Percentiles rank a stretch among this genome's conserved stretches.
phyloP scores from a whole-genome alignment of 2,329 filamentous ascomycete species.

The Colletotrichum limetticola region DNA sequence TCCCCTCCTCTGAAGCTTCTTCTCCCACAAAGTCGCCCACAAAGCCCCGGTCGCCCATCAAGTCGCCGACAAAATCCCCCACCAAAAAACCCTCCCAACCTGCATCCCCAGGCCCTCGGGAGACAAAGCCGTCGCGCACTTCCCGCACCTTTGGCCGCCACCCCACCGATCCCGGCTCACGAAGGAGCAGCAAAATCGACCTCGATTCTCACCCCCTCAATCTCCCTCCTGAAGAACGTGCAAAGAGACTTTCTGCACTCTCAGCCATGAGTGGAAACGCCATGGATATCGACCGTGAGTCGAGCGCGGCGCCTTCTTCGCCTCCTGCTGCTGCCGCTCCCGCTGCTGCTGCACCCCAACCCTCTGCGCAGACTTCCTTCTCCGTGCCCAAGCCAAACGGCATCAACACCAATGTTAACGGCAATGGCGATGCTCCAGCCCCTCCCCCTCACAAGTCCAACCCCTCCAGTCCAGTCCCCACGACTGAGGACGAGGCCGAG shows the following conservation, averaged over 20 bases:
- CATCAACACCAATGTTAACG: constrained; percentile 55
- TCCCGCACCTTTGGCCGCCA: constrained; percentile 60
- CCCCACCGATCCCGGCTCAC: constrained; percentile 57
- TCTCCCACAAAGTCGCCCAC: constrained; percentile 41
- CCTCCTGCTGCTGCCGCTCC: constrained; percentile 56
- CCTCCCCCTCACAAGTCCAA: constrained; percentile 79
- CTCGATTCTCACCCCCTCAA: constrained; percentile 88
- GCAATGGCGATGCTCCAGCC: constrained; percentile 65
- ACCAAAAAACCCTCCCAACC: constrained; percentile 49
- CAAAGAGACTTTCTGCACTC: constrained; percentile 75
- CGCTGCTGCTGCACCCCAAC: constrained; percentile 53
- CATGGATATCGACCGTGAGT: constrained; percentile 82
- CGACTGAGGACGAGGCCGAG: constrained; percentile 80
- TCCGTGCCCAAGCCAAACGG: constrained; percentile 65
- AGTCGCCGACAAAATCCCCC: constrained; percentile 43
- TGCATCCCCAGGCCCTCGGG: constrained; percentile 39
- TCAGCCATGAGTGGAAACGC: constrained; percentile 68
- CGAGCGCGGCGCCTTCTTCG: constrained; percentile 61
- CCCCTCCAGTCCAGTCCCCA: constrained; percentile 67
- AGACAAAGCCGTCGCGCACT: constrained; percentile 52
- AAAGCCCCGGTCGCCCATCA: constrained; percentile 41
- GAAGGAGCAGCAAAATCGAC: constrained; percentile 67
- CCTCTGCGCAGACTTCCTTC: constrained; percentile 56
- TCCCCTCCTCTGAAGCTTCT: constrained; percentile 48
- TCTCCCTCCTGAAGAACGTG: constrained; percentile 85